Evolutionary conservation across 2,329 filamentous ascomycete genomes (phyloP), one percentile per base, ranked within the genome.

Genomic region (Curvularia sp.): DNA sequence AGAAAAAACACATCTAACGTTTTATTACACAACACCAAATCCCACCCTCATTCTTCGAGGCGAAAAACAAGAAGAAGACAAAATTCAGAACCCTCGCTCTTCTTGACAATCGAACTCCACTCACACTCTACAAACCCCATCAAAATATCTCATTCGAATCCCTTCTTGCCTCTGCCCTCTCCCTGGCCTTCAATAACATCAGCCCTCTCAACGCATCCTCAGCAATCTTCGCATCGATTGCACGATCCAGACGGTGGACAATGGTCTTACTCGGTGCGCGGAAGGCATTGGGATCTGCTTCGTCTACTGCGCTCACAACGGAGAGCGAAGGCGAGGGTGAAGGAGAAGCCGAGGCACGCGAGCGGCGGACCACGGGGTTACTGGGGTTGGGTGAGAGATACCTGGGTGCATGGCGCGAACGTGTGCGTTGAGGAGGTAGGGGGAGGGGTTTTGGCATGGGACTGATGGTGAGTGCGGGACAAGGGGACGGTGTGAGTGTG

Each of bases 161-260:
- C 26, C 5, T 8, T 12, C 9, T 5, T 8, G 28, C 28, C 9
- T 2, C 28, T 30, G 4, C 7, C 31, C 12, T 33, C 9, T 13
- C 33, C 33, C 33, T 35, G 4, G 33, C 33, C 33, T 35, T 6
- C 12, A 35, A 31, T 12, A 31, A 31, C 30, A 10, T 4, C 30
- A 31, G 30, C 7, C 9, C 60, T 4, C 49, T 57, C 51, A 48
- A 51, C 39, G 51, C 49, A 41, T 72, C 64, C 20, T 67, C 66
- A 1, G 51, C 62, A 46, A 73, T 68, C 60, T 70, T 71, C 22
- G 49, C 53, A 62, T 74, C 69, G 58, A 74, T 74, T 8, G 68
- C 69, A 1, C 24, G 22, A 42, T 71, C 70, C 12, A 72, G 48
- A 10, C 56, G 61, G 9, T 49, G 61, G 13, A 61, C 38, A 5